A percentile compares a stretch with the other conserved stretches of the same genome.
These are phyloP conservation scores for Chenopodium formosanum DNA, from an alignment of 148 eudicot species.

Conservation along the genomic window DNA sequence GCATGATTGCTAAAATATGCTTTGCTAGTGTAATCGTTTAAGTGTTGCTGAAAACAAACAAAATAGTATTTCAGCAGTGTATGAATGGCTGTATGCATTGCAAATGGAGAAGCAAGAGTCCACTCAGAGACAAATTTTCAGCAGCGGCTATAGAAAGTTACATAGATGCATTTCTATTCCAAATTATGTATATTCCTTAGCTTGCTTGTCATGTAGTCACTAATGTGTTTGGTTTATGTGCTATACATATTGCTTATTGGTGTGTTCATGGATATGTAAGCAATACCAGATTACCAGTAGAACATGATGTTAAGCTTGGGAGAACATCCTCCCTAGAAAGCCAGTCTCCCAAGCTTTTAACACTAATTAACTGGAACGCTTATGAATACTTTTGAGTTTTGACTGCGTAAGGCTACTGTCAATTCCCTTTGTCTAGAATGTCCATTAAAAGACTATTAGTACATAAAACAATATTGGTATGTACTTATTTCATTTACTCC, in stretches of 20 bases:
- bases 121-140: not conserved
- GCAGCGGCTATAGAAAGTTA: not conserved
- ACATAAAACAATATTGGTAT: not conserved
- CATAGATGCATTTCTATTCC: not conserved
- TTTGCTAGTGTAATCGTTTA: not conserved
- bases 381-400: not conserved
- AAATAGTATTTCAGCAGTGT: not conserved
- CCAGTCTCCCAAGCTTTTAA: not conserved
- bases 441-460: not conserved
- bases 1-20: not conserved
- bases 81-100: not conserved
- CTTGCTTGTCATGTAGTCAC: not conserved
- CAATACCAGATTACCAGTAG: not conserved
- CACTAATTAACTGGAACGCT: not conserved
- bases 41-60: not conserved
- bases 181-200: not conserved
- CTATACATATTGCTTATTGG: not conserved
- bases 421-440: not conserved
- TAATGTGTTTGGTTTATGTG: not conserved
- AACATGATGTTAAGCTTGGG: not conserved
- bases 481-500: not conserved
- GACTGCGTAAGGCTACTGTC: not conserved
- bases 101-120: not conserved
- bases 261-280: not conserved
- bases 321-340: not conserved